Conservation (phyloP, 2,329 filamentous ascomycete genomes). For the Colletotrichum salicis region DNA sequence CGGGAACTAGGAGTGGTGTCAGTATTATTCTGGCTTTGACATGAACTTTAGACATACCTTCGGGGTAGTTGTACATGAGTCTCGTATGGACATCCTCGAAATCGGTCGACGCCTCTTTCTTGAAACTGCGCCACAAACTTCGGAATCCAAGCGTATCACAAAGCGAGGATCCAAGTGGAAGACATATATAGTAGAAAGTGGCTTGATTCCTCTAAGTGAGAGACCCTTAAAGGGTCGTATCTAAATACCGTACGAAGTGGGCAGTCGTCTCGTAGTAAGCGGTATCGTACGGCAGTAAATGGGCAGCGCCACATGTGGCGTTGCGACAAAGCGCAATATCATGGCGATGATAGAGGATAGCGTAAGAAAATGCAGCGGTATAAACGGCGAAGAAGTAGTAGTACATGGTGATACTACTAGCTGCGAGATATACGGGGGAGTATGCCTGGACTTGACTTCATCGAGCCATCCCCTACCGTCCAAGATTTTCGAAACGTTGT, state of each 20-base stretch:
- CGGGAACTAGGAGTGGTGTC: conserved; percentile 45
- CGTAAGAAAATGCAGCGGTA: conserved; percentile 51
- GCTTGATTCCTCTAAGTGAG: too few species aligned
- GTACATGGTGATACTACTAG: conserved; percentile 49
- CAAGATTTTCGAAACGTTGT: conserved; percentile 50
- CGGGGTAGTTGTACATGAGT: conserved; percentile 58
- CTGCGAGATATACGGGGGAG: conserved; percentile 54
- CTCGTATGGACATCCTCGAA: conserved; percentile 55
- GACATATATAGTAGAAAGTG: too few species aligned
- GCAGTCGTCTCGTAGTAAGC: too few species aligned
- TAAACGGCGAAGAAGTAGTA: conserved; percentile 55
- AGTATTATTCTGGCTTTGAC: background rate
- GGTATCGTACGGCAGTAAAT: too few species aligned
- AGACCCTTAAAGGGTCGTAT: too few species aligned
- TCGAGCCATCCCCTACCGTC: conserved; percentile 49
- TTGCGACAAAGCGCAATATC: too few species aligned
- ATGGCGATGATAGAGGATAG: conserved; percentile 50
- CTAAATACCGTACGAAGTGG: too few species aligned
- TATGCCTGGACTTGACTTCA: conserved; percentile 48
- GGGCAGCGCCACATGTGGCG: too few species aligned
- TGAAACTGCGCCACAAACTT: conserved; percentile 45
- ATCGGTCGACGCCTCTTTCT: conserved; percentile 39
- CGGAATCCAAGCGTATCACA: conserved; percentile 50
- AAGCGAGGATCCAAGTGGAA: too few species aligned
- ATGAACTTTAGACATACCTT: conserved; percentile 37